These are phyloP conservation scores for Ampelomyces quisqualis DNA, from an alignment of 2,329 filamentous ascomycete species.

Conservation along the genomic window DNA sequence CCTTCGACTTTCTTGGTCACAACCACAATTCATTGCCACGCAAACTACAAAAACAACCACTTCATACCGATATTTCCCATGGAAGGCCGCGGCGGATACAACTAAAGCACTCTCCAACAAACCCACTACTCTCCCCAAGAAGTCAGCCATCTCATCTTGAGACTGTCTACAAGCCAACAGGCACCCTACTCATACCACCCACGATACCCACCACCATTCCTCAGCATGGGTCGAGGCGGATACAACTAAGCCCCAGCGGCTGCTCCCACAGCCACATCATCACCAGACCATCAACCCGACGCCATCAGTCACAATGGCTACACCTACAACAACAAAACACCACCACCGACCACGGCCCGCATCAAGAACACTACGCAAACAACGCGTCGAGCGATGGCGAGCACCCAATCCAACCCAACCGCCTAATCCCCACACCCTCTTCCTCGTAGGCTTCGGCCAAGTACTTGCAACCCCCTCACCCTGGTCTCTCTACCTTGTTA, in stretches of 20 bases:
- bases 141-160: slow-evolving; percentile 1
- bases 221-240: slow-evolving; percentile 39
- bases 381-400: slow-evolving; percentile 32
- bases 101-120: slow-evolving; percentile 29
- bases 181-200: slow-evolving; percentile 10
- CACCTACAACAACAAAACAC: slow-evolving; percentile 4
- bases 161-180: too few species aligned
- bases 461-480: slow-evolving; percentile 2
- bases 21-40: slow-evolving; percentile 3
- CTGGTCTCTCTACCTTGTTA: too few species aligned
- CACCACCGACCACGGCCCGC: slow-evolving; percentile 11
- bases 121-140: slow-evolving; percentile 1
- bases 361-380: slow-evolving; percentile 28
- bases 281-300: slow-evolving; percentile 6
- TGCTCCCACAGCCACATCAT: slow-evolving; percentile 14
- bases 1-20: slow-evolving; percentile 6
- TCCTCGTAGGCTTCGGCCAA: slow-evolving; percentile 3
- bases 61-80: slow-evolving; percentile 1
- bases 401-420: not conserved
- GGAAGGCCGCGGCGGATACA: slow-evolving; percentile 47
- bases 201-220: slow-evolving; percentile 9
- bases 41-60: too few species aligned
- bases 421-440: not conserved
- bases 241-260: slow-evolving; percentile 33
- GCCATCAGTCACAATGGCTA: slow-evolving; percentile 5